Percentiles rank a stretch among this genome's conserved stretches.
Conservation (phyloP, 257 asterid genomes). For the Paulownia fortunei region DNA sequence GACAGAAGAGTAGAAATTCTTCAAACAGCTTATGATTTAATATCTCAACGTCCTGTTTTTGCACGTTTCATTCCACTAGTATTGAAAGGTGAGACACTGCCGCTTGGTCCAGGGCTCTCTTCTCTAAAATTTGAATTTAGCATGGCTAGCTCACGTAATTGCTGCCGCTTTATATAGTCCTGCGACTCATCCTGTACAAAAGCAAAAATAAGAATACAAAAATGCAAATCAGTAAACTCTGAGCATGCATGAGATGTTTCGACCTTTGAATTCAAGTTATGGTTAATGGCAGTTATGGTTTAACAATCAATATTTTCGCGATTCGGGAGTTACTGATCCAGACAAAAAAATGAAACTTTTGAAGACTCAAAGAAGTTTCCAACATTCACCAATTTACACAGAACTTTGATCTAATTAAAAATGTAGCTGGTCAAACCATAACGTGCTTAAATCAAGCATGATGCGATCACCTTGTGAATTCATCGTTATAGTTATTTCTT, state of each 20-base stretch:
- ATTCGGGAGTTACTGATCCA: too few species aligned
- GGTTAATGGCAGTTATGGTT: too few species aligned
- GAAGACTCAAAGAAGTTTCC: too few species aligned
- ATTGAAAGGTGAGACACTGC: conserved; percentile 92
- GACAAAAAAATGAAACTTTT: too few species aligned
- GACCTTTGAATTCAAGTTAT: too few species aligned
- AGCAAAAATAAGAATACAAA: conserved; percentile 30
- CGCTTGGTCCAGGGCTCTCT: conserved; percentile 99
- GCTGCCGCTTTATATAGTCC: conserved; percentile 93
- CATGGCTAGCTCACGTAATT: conserved; percentile 94
- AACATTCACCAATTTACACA: too few species aligned
- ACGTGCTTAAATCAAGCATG: too few species aligned
- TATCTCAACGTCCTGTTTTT: conserved; percentile 79
- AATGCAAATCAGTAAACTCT: neutral
- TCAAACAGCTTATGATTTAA: conserved; percentile 20
- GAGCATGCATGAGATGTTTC: neutral
- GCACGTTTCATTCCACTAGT: conserved; percentile 95
- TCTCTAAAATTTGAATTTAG: conserved; percentile 91
- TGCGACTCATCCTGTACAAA: conserved; percentile 83
- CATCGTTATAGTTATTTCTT: too few species aligned
- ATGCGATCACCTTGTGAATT: too few species aligned
- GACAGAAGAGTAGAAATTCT: conserved; percentile 23
- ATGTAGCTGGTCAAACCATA: too few species aligned
- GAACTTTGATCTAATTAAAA: too few species aligned
- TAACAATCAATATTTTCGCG: too few species aligned